These are phyloP conservation scores for Seiridium unicorne DNA, from an alignment of 2,329 filamentous ascomycete species.

Conservation along the genomic window DNA sequence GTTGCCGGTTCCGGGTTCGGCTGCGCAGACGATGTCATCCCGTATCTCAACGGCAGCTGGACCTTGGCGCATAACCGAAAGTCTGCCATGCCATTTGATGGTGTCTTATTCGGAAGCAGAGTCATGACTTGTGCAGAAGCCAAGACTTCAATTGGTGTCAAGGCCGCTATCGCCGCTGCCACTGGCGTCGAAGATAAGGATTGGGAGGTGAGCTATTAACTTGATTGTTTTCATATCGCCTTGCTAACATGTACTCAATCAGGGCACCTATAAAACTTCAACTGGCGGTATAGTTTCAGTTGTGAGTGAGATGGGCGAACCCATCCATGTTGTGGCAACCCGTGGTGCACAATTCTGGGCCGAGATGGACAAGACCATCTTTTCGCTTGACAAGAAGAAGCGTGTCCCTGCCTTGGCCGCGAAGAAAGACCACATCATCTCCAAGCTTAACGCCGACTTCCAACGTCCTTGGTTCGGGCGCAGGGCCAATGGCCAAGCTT, in stretches of 20 bases:
- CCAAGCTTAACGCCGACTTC: conserved; percentile 44
- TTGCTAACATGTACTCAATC: neutral
- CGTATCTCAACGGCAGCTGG: conserved; percentile 44
- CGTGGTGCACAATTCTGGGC: conserved; percentile 33
- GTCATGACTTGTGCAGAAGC: conserved; percentile 47
- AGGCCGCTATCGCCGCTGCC: conserved; percentile 41
- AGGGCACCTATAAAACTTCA: conserved; percentile 31
- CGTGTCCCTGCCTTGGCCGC: conserved; percentile 38
- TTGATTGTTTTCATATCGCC: neutral
- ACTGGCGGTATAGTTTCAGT: conserved; percentile 27
- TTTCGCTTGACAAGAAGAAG: conserved; percentile 28
- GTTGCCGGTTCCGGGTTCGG: conserved; percentile 47
- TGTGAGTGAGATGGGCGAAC: conserved; percentile 33
- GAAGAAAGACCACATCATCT: conserved; percentile 41
- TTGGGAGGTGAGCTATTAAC: conserved; percentile 35
- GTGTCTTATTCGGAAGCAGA: conserved; percentile 42
- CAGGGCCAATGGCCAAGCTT: conserved; percentile 37
- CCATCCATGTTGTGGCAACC: conserved; percentile 37
- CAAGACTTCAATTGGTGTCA: conserved; percentile 38
- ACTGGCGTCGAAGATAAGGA: conserved; percentile 38
- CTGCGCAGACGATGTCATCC: conserved; percentile 42
- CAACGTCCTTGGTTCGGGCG: conserved; percentile 47
- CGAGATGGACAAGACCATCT: conserved; percentile 33
- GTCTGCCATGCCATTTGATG: conserved; percentile 43
- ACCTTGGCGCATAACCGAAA: conserved; percentile 38